Base-by-base conservation (phyloP, 2,329 filamentous ascomycete genomes). In the Aureobasidium leucospermi region DNA sequence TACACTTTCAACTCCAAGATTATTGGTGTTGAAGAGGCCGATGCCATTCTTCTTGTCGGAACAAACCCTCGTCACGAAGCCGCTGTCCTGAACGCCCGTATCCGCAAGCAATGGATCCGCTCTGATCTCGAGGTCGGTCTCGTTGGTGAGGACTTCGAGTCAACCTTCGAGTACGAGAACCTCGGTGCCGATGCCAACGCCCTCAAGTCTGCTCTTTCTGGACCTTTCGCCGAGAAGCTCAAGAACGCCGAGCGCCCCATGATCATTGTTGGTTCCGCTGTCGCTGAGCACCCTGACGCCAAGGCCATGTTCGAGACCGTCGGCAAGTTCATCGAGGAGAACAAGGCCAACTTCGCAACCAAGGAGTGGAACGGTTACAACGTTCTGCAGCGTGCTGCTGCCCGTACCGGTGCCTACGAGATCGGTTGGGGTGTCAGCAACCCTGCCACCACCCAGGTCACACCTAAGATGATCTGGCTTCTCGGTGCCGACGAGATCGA, bases 351-450 rank as follows among this genome's bases (percentile, higher is more conserved):
- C 79, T 96, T 99, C 81, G 79, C 84, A 70, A 96, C 89, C 6
- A 79, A 85, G 16, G 91, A 96, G 74, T 97, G 95, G 91, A 94
- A 96, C 73, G 94, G 93, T 62, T 99, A 93, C 82, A 99, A 96
- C 73, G 86, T 99, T 62, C 86, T 99, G 56, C 94, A 99, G 77
- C 86, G 93, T 65, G 88, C 90, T 63, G 94, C 94, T 61, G 96
- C 94, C 63, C 87, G 93, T 67, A 88, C 88, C 39, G 94, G 91
- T 72, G 94, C 94, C 62, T 99, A 91, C 72, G 94, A 99, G 77
- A 85, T 99, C 68, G 94, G 94, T 69, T 99, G 96, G 76, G 90
- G 89, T 38, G 87, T 90, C 13, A 90, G 92, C 51, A 96, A 90
- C 15, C 77, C 85, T 1, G 83, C 85, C 65, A 90, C 96, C 63